Evolutionary conservation across 2,329 filamentous ascomycete species (phyloP).

Genomic region (Aspergillus quadricinctus): DNA sequence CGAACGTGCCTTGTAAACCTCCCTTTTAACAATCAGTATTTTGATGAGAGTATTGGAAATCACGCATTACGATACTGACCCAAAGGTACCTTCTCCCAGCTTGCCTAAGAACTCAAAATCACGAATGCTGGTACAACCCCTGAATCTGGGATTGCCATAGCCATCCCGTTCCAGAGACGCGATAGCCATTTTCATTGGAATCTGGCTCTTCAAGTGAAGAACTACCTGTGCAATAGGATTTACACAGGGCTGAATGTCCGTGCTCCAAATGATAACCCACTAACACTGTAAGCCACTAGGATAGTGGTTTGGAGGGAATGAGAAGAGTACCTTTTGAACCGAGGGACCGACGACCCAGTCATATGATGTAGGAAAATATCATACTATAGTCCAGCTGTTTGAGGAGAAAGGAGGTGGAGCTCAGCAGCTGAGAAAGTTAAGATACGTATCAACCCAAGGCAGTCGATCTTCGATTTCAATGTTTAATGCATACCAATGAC

Average conservation of each 20-base stretch:
- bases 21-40: constrained; percentile 46
- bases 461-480: not conserved
- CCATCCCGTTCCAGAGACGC: constrained; percentile 43
- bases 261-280: not conserved
- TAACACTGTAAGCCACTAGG: not conserved
- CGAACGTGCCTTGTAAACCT: constrained; percentile 85
- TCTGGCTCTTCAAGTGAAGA: not conserved
- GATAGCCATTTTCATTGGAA: constrained; percentile 29
- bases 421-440: not conserved
- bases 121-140: constrained; percentile 65
- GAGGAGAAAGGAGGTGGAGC: not conserved
- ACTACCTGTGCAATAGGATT: not conserved
- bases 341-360: not conserved
- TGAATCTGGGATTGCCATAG: constrained; percentile 59
- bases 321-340: not conserved
- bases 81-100: constrained; percentile 94
- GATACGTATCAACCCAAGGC: not conserved
- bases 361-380: not conserved
- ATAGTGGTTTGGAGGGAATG: not conserved
- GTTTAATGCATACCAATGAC: not conserved
- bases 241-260: not conserved
- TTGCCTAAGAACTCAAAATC: constrained; percentile 41
- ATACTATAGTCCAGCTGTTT: not conserved
- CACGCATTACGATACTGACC: constrained; percentile 49
- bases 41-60: not conserved